A percentile compares a stretch with the other conserved stretches of the same genome.
These are phyloP conservation scores for Thelonectria blattea DNA, from an alignment of 2,329 filamentous ascomycete species.

Conservation along the genomic window DNA sequence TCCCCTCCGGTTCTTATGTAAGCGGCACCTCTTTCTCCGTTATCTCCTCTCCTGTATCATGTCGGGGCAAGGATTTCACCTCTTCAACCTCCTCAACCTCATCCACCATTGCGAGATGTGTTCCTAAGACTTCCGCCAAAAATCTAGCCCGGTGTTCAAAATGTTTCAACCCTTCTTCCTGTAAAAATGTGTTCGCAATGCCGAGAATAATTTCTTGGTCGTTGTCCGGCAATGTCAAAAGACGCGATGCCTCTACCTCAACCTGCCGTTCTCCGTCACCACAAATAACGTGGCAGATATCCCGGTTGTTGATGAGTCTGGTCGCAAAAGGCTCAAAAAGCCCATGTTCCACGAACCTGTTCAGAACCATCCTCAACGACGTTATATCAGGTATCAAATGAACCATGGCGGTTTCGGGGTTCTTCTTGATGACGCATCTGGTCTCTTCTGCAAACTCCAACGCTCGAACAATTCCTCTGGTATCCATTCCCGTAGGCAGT, in stretches of 20 bases:
- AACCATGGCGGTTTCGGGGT: slow-evolving; percentile 1
- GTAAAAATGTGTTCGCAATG: slow-evolving; percentile 14
- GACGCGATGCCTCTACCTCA: not conserved
- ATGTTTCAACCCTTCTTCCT: slow-evolving; percentile 8
- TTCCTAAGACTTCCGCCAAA: slow-evolving; percentile 26
- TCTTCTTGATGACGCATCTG: slow-evolving; percentile 8
- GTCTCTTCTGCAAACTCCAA: slow-evolving; percentile 25
- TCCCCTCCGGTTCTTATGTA: too few species aligned
- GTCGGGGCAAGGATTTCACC: not conserved
- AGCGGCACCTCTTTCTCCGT: not conserved
- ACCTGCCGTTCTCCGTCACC: not conserved
- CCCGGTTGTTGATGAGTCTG: slow-evolving; percentile 12
- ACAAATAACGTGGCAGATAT: not conserved
- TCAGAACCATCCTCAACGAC: slow-evolving; percentile 10
- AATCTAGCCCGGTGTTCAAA: slow-evolving; percentile 28
- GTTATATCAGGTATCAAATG: slow-evolving; percentile 5
- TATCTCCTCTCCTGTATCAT: not conserved
- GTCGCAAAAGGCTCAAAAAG: slow-evolving; percentile 29
- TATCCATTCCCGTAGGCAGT: not conserved
- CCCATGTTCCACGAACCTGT: slow-evolving; percentile 22
- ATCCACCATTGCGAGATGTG: slow-evolving; percentile 8
- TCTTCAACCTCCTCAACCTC: not conserved
- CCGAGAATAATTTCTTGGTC: slow-evolving; percentile 16
- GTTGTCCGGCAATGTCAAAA: slow-evolving; percentile 6
- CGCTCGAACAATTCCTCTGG: slow-evolving; percentile 4